These are phyloP conservation scores for Tetratostichococcus sp. DNA, from an alignment of 139 green algal species.

Conservation along the genomic window DNA sequence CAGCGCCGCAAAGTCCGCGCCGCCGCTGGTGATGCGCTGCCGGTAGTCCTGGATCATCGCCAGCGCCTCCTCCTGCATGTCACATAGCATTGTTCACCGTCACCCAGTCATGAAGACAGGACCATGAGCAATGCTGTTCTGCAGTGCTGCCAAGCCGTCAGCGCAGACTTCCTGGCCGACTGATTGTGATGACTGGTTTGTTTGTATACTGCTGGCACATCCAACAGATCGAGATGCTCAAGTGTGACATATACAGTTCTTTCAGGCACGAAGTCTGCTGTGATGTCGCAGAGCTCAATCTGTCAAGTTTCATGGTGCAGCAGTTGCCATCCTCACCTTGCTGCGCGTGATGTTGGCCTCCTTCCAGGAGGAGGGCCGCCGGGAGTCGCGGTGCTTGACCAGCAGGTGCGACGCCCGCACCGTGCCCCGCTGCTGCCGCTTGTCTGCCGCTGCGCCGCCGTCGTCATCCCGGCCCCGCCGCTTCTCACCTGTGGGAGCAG, in stretches of 20 bases:
- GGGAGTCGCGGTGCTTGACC: slow-evolving; percentile 74
- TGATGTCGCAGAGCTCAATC: too few relatives aligned
- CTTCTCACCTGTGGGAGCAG: slow-evolving; percentile 28
- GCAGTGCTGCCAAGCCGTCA: too few relatives aligned
- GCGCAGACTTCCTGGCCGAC: too few relatives aligned
- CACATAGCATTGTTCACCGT: background rate
- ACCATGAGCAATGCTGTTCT: too few relatives aligned
- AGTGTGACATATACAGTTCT: too few relatives aligned
- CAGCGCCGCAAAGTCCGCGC: slow-evolving; percentile 61
- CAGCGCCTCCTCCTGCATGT: slow-evolving; percentile 70
- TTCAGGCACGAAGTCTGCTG: too few relatives aligned
- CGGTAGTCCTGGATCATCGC: slow-evolving; percentile 63
- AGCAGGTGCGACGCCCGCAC: slow-evolving; percentile 78
- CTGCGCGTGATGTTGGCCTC: slow-evolving; percentile 65
- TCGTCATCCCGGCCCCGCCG: slow-evolving; percentile 1
- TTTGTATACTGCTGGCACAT: too few relatives aligned
- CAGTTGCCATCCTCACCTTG: slow-evolving; percentile 13
- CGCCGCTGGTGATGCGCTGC: slow-evolving; percentile 43
- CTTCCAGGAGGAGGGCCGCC: slow-evolving; percentile 78
- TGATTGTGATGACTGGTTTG: too few relatives aligned
- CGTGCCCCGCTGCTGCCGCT: slow-evolving; percentile 9
- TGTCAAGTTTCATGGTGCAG: too few relatives aligned
- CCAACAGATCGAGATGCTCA: too few relatives aligned
- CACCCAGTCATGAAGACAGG: too few relatives aligned
- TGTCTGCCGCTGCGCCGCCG: background rate